Evolutionary conservation across 2,329 filamentous ascomycete genomes (phyloP).

Genomic region (Tolypocladium amazonense): DNA sequence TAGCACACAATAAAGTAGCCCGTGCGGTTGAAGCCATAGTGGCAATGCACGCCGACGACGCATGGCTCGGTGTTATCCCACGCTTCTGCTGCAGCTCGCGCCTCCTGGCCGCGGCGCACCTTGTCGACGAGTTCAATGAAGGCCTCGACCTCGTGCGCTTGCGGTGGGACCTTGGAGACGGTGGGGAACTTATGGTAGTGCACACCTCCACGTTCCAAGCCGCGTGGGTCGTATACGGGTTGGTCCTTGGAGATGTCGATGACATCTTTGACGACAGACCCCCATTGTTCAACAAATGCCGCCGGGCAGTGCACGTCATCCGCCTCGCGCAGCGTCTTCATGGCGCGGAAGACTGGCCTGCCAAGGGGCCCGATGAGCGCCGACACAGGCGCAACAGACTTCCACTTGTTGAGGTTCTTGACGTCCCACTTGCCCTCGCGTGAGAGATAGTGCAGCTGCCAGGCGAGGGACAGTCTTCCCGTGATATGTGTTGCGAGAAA

Average conservation of each 20-base stretch:
- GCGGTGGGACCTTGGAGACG: conserved; percentile 80
- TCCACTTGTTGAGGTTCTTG: conserved; percentile 91
- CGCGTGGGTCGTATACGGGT: conserved; percentile 75
- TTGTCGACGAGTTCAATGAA: conserved; percentile 49
- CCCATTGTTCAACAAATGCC: conserved; percentile 60
- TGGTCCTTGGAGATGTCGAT: conserved; percentile 87
- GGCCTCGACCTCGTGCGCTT: conserved; percentile 37
- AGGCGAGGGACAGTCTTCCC: conserved; percentile 67
- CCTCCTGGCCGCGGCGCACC: conserved; percentile 42
- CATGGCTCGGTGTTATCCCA: conserved; percentile 24
- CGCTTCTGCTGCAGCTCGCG: conserved; percentile 24
- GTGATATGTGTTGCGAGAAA: conserved; percentile 71
- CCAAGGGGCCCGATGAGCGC: conserved; percentile 51
- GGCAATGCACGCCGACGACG: conserved; percentile 81
- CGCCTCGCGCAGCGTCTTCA: conserved; percentile 88
- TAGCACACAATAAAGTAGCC: conserved; percentile 88
- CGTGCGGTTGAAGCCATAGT: conserved; percentile 92
- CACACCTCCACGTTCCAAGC: conserved; percentile 55
- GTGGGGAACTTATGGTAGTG: conserved; percentile 83
- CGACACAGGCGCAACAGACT: conserved; percentile 67
- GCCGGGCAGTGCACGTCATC: conserved; percentile 73
- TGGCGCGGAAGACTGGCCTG: conserved; percentile 63
- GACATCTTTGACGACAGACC: conserved; percentile 57
- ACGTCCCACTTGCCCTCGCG: conserved; percentile 96
- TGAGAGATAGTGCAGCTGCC: conserved; percentile 84